Evolutionary conservation across 768 basidiomycete species (phyloP), one percentile per base, ranked within the genome.

Genomic region (Mycena vulgaris): DNA sequence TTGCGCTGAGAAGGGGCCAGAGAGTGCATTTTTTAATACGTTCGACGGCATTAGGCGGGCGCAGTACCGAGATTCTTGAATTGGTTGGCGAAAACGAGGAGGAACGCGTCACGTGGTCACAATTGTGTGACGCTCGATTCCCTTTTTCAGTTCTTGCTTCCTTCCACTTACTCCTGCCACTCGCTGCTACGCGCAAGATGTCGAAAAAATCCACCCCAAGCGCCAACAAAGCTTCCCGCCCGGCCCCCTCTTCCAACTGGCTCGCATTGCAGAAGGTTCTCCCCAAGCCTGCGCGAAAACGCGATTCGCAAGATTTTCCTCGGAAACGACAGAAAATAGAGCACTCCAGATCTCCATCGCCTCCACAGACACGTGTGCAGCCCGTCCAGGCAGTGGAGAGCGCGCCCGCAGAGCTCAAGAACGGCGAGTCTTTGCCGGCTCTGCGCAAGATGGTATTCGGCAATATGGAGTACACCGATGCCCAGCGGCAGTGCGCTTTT

Each of bases 391-490:
- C 47, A 2, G 19, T 19, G 30, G 48, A 49, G 65, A 40, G n/a
- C 31, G 3, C 47, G 2, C 52, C 47, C 25, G 65, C 53, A 31
- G 82, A 82, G 57, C 45, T 75, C 7, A 84, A 84, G 75, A 87
- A 85, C 59, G 86, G 87, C 33, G 88, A 90, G 76, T 87, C 88
- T 19, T 45, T 87, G 21, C 71, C 80, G 17, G 69, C 72, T 2
- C 77, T 92, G 28, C 85, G 86, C 51, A 82, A 79, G 58, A 90
- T 92, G 89, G 83, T 90, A 5, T 75, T 82, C 7, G 91, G 89
- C 28, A 74, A 85, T 48, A 56, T 84, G 3, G 79, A 82, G 17
- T 81, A 86, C 70, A 78, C 79, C 1, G 76, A 81, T 0, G 76
- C 78, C 19, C 88, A 89, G 65, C 75, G 81, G 66, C 75, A 78